Evolutionary conservation across 225 moss, liverwort and hornwort species (phyloP), one percentile per base, ranked within the genome.

Genomic region (Antitrichia curtipendula): DNA sequence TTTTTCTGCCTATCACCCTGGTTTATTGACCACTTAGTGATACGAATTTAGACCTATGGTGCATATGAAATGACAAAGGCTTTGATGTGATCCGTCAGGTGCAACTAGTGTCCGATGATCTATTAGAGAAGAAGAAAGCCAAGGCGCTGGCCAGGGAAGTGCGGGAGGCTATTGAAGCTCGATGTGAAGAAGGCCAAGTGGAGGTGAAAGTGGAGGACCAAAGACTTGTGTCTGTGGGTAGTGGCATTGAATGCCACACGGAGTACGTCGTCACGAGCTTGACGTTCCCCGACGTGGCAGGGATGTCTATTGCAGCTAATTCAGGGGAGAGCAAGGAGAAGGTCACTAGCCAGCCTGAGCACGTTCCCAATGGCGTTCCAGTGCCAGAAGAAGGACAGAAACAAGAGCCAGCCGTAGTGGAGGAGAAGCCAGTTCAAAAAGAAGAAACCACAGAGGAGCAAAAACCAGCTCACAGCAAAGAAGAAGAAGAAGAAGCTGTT

Each of bases 71-170:
- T 71, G 90, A 57, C 36, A 36, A 70, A 40, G 36, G 36, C 47
- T 62, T 47, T 43, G 36, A 43, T 60, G n/a, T 20, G 84, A 29
- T 60, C 14, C 45, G n/a, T 85, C 87, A 94, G 93, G 90, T 94
- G 87, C 91, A 92, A 88, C 63, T 94, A 57, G 90, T 91, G 28
- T 92, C 93, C 16, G 92, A 92, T 31, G 92, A 94, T 65, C 29
- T 90, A 2, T 21, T 91, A 5, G 83, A 83, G 80, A 62, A 70
- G 76, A 65, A 25, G 75, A 71, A 59, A 57, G 87, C 87, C 34
- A 82, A 70, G 69, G 45, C 59, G 80, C 87, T 90, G 54, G 91
- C 91, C 36, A 53, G 45, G 15, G 43, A 91, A 68, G 88, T 91
- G 78, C 89, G 89, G 57, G 27, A 83, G 2, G 89, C 87, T 13